These are phyloP conservation scores for Fistulinella cinereoalba DNA, from an alignment of 1,284 basidiomycete species.

Conservation along the genomic window DNA sequence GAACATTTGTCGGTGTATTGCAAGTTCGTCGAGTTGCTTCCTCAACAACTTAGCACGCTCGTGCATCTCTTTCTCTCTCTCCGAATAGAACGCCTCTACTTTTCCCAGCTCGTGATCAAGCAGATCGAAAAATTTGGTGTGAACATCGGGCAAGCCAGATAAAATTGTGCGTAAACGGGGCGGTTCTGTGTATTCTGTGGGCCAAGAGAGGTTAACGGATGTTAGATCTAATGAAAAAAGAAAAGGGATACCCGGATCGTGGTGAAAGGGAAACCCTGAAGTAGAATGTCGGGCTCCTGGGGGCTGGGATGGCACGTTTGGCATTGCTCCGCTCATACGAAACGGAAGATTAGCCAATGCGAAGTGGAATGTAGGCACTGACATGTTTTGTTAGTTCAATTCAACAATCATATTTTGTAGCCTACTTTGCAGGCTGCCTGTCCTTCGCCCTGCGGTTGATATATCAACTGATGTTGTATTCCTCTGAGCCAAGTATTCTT, in stretches of 20 bases:
- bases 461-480: not conserved
- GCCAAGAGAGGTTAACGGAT: not conserved
- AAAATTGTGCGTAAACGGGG: conserved; percentile 52
- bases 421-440: conserved; percentile 14
- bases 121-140: conserved; percentile 70
- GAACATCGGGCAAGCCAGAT: conserved; percentile 52
- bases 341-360: conserved; percentile 2
- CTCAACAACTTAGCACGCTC: conserved; percentile 51
- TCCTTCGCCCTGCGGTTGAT: not conserved
- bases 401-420: not conserved
- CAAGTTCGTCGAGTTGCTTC: conserved; percentile 73
- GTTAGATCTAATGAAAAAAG: not conserved
- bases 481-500: not conserved
- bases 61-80: conserved; percentile 68
- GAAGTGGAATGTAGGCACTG: conserved; percentile 20
- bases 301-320: not conserved
- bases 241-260: conserved; percentile 11
- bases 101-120: conserved; percentile 78
- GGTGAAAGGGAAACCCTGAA: conserved; percentile 1
- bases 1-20: conserved; percentile 65
- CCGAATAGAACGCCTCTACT: conserved; percentile 79
- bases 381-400: not conserved
- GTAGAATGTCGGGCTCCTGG: conserved; percentile 5
- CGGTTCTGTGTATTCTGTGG: conserved; percentile 10
- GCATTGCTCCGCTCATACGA: not conserved